phyloP scores from a whole-genome alignment of 192 early-diverging fungal species.

The Entomortierella parvispora region DNA sequence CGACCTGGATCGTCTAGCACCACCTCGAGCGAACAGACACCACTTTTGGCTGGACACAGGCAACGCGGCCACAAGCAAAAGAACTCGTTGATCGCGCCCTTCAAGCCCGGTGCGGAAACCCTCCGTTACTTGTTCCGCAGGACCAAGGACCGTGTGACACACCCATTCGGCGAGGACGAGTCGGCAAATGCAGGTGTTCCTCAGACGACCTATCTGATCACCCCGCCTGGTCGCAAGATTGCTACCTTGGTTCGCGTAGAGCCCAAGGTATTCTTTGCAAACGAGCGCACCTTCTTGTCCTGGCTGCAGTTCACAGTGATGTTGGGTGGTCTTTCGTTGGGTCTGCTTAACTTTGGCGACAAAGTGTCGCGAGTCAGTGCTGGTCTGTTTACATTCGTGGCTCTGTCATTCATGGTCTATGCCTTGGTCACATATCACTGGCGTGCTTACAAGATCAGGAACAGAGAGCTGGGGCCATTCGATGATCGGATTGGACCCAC shows the following conservation, averaged over 20 bases:
- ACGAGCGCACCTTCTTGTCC: conserved; percentile 91
- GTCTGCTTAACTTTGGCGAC: conserved; percentile 86
- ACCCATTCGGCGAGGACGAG: conserved; percentile 29
- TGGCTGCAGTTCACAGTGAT: conserved; percentile 87
- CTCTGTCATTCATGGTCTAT: conserved; percentile 84
- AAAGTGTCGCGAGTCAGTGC: conserved; percentile 74
- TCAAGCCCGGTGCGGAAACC: conserved; percentile 51
- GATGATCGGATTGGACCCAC: conserved; percentile 82
- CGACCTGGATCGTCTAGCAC: conserved; percentile 21
- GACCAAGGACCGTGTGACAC: conserved; percentile 24
- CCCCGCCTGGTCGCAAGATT: conserved; percentile 61
- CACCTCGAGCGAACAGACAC: conserved; percentile 47
- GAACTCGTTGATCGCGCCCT: conserved; percentile 42
- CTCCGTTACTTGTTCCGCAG: conserved; percentile 49
- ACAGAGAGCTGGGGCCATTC: conserved; percentile 80
- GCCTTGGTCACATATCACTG: conserved; percentile 82
- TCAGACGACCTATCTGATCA: conserved; percentile 38
- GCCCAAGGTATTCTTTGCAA: conserved; percentile 94
- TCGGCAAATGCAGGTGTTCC: conserved; percentile 1
- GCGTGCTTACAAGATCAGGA: conserved; percentile 81
- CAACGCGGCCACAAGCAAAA: conserved; percentile 17
- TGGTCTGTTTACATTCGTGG: conserved; percentile 72
- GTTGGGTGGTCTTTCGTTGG: conserved; percentile 76
- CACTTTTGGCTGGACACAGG: conserved; percentile 20
- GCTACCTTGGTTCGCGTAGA: conserved; percentile 75